phyloP scores from a whole-genome alignment of 2,329 filamentous ascomycete genomes.

The Claviceps spartinae region DNA sequence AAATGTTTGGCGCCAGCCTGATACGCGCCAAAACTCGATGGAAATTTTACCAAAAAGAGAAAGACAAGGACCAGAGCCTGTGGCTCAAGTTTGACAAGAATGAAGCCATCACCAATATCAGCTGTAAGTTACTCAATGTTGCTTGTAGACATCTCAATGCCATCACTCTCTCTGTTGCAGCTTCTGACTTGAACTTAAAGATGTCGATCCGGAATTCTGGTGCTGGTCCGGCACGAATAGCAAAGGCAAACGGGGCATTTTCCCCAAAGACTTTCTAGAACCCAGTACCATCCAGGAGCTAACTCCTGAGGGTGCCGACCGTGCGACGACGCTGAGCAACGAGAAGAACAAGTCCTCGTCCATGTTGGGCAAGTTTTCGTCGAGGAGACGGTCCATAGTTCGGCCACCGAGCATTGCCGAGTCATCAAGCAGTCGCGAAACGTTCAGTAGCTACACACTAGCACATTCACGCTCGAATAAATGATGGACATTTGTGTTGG shows the following conservation, averaged over 20 bases:
- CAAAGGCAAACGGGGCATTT: constrained; percentile 39
- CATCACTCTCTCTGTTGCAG: not conserved
- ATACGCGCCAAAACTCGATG: constrained; percentile 37
- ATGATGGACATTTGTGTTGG: not conserved
- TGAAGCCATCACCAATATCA: constrained; percentile 52
- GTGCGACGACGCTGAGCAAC: constrained; percentile 18
- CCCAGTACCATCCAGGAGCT: constrained; percentile 28
- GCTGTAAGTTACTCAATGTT: constrained; percentile 27
- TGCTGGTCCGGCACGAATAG: constrained; percentile 42
- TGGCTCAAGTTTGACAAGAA: constrained; percentile 53
- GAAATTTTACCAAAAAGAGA: constrained; percentile 36
- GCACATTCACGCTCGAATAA: not conserved
- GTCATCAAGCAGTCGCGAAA: constrained; percentile 19
- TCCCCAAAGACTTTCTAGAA: constrained; percentile 37
- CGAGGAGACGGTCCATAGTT: constrained; percentile 16
- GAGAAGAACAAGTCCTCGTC: constrained; percentile 22
- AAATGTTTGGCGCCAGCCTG: constrained; percentile 30
- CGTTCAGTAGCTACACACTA: constrained; percentile 3
- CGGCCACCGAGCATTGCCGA: constrained; percentile 21
- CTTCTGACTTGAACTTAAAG: constrained; percentile 13
- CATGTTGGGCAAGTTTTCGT: constrained; percentile 21
- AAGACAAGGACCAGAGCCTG: constrained; percentile 27
- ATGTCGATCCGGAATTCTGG: constrained; percentile 36
- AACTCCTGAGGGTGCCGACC: constrained; percentile 13
- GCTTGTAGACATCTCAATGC: not conserved